Evolutionary conservation across 2,329 filamentous ascomycete species (phyloP), one percentile per base, ranked within the genome.

Genomic region (Myriosclerotinia scirpicola): DNA sequence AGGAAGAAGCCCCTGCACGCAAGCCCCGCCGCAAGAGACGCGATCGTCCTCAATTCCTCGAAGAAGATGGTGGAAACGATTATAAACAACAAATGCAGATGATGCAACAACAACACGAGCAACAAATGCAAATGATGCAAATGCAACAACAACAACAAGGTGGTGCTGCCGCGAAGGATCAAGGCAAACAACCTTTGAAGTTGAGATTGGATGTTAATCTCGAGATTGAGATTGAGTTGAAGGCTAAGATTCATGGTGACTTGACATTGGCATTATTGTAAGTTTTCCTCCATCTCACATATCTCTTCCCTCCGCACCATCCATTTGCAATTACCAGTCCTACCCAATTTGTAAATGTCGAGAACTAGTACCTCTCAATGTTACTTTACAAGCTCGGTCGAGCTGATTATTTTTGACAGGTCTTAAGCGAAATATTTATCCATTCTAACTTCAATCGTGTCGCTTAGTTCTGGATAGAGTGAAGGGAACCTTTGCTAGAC

Each of bases 181-280:
- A 69, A 65, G 52, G 58, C 42, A 60, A 75, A 78, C 88, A 92
- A 72, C 87, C 89, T 36, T 78, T 92, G 75, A 88, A 88, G 76
- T 78, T 93, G 75, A 82, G 87, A 67, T 78, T 92, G 44, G 90
- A 93, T 75, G 80, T 92, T 64, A 93, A 93, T 77, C 79, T 93
- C 61, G 90, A 93, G 73, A 83, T 93, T 62, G 90, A 93, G 79
- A 90, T 93, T 71, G 87, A 92, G 77, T 80, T 93, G 64, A 92
- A 92, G 81, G 90, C 90, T 22, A 89, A 86, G 76, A 92, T 93
- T 70, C 86, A 92, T 72, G 92, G 92, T 75, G 92, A 96, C 80
- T 80, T 96, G 71, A 93, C 91, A 81, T 86, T 88, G 65, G 71
- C 73, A 17, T 74, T 74, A 54, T 67, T 74, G 73, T 74, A 55